Conservation (phyloP, 768 basidiomycete species). For the Lenzites betulinus region DNA sequence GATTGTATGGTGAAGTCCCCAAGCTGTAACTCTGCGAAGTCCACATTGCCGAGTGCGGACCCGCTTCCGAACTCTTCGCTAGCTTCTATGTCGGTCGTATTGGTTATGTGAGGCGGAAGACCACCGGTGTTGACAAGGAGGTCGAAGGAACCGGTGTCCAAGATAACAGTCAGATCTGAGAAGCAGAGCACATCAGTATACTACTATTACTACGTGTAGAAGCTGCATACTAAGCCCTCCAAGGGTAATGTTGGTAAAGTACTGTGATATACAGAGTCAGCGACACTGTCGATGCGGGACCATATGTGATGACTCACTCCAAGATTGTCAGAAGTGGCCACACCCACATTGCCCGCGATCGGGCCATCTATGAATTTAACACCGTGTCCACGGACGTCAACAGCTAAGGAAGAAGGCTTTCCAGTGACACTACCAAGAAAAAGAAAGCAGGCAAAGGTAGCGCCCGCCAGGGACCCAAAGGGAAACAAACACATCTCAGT, state of each 20-base stretch:
- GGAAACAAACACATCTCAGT: background rate
- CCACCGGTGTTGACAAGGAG: slow-evolving; percentile 31
- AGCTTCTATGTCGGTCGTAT: slow-evolving; percentile 34
- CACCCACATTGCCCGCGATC: background rate
- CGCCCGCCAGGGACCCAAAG: background rate
- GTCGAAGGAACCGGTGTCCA: slow-evolving; percentile 41
- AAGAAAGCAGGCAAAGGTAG: background rate
- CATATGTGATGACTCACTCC: background rate
- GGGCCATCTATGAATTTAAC: background rate
- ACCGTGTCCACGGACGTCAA: background rate
- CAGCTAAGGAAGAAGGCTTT: background rate
- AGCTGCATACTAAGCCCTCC: slow-evolving; percentile 4
- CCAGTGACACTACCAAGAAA: background rate
- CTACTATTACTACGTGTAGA: background rate
- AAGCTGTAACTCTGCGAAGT: slow-evolving; percentile 38
- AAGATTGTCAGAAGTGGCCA: background rate
- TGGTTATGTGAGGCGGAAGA: slow-evolving; percentile 28
- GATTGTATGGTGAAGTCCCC: slow-evolving; percentile 48
- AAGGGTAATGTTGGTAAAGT: slow-evolving; percentile 5
- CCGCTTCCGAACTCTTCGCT: slow-evolving; percentile 43
- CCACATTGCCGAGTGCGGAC: slow-evolving; percentile 38
- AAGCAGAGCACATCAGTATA: background rate
- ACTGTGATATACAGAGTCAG: background rate
- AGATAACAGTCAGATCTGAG: slow-evolving; percentile 31
- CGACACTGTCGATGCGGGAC: background rate